Evolutionary conservation across 257 asterid genomes (phyloP), one percentile per base, ranked within the genome.

Genomic region (Fraxinus excelsior): DNA sequence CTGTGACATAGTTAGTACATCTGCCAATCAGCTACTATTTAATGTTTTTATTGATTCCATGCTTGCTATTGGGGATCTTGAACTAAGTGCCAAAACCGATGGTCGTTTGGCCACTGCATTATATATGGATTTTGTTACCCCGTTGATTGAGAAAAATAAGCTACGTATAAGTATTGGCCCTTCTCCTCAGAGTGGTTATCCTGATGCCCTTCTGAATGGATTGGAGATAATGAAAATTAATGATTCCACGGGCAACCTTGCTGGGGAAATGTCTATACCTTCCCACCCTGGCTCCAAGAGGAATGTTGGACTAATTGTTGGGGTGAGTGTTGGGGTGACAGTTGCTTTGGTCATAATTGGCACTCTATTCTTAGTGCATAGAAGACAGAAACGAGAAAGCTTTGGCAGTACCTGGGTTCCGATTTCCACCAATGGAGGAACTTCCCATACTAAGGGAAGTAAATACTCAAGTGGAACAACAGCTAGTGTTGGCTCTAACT

Each of bases 151-250:
- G 28, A 69, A 73, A 26, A 74, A 65, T 78, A 85, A n/a, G 60
- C 74, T 91, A 85, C 80, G 31, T 26, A 71, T 91, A 28, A 93
- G 97, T 80, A 83, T 93, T 28, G 98, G 98, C 34, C 96, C 97
- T 0, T 84, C 94, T 32, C 64, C 72, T 1, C 32, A 56, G 72
- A 85, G 89, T 79, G 74, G 49, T 73, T 83, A 77, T 62, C 91
- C 91, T 2, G 87, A 88, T 69, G 98, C 96, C 72, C 29, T 90
- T 46, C 84, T 93, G 23, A 93, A 87, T 37, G 98, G 98, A 19
- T 80, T 93, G 79, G 98, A 91, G 85, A 80, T 93, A 53, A 83
- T 93, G 91, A 93, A 91, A 80, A 78, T 93, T 80, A 88, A 88
- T 84, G 80, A 87, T 70, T 87, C 96, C 2, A 53, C 19, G 78